A percentile compares a stretch with the other conserved stretches of the same genome.
phyloP scores from a whole-genome alignment of 2,329 filamentous ascomycete species.

The Claviceps spartinae region DNA sequence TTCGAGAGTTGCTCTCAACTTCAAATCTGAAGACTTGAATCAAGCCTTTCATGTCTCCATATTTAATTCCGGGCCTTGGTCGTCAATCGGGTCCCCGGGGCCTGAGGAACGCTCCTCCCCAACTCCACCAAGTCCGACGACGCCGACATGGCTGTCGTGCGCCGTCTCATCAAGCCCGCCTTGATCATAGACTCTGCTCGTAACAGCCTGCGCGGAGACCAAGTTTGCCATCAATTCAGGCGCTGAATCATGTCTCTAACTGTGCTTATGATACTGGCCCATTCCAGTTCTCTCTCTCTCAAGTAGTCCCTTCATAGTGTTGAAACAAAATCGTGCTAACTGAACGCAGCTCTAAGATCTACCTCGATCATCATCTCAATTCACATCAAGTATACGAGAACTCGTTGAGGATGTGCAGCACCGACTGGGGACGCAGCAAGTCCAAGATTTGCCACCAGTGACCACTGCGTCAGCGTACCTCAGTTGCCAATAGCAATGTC shows the following conservation, averaged over 20 bases:
- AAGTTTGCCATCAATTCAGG: background rate
- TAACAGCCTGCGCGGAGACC: background rate
- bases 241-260: background rate
- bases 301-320: background rate
- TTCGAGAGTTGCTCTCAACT: background rate
- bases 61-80: background rate
- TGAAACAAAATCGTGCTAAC: conserved; percentile 1
- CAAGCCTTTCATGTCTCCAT: background rate
- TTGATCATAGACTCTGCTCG: background rate
- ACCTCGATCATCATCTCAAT: background rate
- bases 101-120: background rate
- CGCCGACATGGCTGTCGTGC: background rate
- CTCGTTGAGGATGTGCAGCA: background rate
- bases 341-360: background rate
- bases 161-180: background rate
- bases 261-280: background rate
- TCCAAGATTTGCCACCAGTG: conserved; percentile 1
- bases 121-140: background rate
- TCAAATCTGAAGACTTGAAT: too few relatives aligned
- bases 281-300: background rate
- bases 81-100: background rate
- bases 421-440: background rate
- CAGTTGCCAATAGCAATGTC: background rate
- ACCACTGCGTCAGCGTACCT: conserved; percentile 1
- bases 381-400: background rate